Percentiles rank a stretch among this genome's conserved stretches.
phyloP scores from a whole-genome alignment of 1,284 basidiomycete species.

The Tylopilus sp. region DNA sequence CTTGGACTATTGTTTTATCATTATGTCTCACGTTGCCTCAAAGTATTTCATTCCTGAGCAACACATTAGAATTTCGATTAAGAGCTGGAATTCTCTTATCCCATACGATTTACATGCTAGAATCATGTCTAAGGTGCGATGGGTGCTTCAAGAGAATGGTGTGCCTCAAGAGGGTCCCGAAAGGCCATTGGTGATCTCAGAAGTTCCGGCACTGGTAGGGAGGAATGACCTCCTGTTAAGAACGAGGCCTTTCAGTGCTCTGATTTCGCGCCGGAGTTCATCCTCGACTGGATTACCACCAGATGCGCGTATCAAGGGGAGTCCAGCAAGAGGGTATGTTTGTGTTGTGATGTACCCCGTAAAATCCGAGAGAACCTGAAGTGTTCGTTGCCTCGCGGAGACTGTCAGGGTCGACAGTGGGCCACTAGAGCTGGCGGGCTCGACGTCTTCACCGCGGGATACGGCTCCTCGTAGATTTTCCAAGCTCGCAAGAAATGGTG shows the following conservation, averaged over 20 bases:
- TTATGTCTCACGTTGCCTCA: background rate
- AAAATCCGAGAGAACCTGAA: constrained; percentile 46
- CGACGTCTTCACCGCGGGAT: constrained; percentile 32
- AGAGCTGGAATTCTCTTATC: background rate
- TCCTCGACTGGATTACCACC: constrained; percentile 33
- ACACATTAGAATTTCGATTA: background rate
- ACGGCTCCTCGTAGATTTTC: constrained; percentile 43
- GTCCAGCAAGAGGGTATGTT: constrained; percentile 37
- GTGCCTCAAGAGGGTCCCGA: constrained; percentile 2
- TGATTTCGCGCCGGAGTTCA: constrained; percentile 49
- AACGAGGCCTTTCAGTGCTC: constrained; percentile 53
- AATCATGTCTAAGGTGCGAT: background rate
- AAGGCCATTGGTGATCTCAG: constrained; percentile 8
- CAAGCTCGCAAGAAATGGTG: constrained; percentile 49
- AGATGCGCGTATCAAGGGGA: constrained; percentile 17
- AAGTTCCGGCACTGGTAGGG: constrained; percentile 6
- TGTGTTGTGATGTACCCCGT: constrained; percentile 53
- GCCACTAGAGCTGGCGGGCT: constrained; percentile 33
- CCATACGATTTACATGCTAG: background rate
- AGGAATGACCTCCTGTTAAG: constrained; percentile 42
- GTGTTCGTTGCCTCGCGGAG: constrained; percentile 41
- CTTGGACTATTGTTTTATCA: background rate
- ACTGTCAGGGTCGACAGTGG: constrained; percentile 20
- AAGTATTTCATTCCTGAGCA: background rate
- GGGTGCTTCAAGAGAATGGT: background rate